These are phyloP conservation scores for Cucumis cinereus DNA, from an alignment of 306 rosid species.

Conservation along the genomic window DNA sequence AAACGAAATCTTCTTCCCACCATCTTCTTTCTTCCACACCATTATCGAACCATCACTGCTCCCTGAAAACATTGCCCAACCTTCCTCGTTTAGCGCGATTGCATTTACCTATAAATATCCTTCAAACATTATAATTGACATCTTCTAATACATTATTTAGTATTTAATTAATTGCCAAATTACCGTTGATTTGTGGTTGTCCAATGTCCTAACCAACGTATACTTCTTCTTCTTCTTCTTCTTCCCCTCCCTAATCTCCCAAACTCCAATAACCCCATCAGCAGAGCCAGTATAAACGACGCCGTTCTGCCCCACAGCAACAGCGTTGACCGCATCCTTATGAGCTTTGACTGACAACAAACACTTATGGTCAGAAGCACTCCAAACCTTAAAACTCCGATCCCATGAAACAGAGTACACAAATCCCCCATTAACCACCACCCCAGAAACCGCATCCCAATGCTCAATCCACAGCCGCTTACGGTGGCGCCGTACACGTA, in stretches of 20 bases:
- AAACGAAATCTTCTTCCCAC: slow-evolving; percentile 1
- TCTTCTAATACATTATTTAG: too few relatives aligned
- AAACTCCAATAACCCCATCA: slow-evolving; percentile 36
- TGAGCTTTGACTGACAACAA: slow-evolving; percentile 50
- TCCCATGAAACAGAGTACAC: slow-evolving; percentile 63
- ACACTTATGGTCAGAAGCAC: slow-evolving; percentile 21
- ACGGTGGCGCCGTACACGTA: slow-evolving; percentile 32
- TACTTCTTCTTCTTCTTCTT: slow-evolving; percentile 17
- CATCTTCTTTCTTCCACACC: slow-evolving; percentile 36
- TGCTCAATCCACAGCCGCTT: slow-evolving; percentile 51
- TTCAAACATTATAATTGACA: too few relatives aligned
- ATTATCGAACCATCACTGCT: slow-evolving; percentile 11
- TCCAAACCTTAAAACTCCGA: slow-evolving; percentile 49
- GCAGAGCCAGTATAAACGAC: slow-evolving; percentile 50
- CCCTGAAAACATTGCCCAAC: slow-evolving; percentile 4
- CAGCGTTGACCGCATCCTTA: slow-evolving; percentile 48
- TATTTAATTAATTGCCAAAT: too few relatives aligned
- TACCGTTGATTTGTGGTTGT: slow-evolving; percentile 12
- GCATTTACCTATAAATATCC: background rate
- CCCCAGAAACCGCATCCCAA: slow-evolving; percentile 39
- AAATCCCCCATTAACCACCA: slow-evolving; percentile 17
- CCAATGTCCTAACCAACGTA: background rate
- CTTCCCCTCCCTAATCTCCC: slow-evolving; percentile 30
- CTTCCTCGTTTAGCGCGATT: slow-evolving; percentile 2
- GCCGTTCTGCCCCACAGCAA: slow-evolving; percentile 26